phyloP scores from a whole-genome alignment of 352 stramenopile genomes.

The Blastocystis sp. region DNA sequence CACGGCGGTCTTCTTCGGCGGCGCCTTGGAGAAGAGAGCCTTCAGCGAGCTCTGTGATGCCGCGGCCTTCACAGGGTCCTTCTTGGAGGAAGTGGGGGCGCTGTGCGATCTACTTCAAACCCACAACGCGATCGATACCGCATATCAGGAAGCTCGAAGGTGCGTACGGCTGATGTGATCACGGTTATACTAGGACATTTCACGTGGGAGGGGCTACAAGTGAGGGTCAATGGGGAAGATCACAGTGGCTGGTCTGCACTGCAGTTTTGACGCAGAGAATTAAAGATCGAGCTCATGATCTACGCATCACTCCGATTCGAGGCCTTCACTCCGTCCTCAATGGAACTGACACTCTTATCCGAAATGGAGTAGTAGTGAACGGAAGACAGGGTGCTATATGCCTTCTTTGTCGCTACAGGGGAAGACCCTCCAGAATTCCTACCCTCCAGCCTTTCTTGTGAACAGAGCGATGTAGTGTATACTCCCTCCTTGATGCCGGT shows the following conservation, averaged over 20 bases:
- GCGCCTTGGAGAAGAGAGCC: slow-evolving; percentile 24
- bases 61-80: neutral
- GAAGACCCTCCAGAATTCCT: neutral
- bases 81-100: neutral
- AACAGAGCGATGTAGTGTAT: slow-evolving; percentile 35
- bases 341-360: neutral
- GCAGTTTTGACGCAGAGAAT: neutral
- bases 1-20: slow-evolving; percentile 2
- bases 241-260: neutral
- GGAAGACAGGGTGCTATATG: slow-evolving; percentile 8
- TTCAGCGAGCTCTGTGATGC: slow-evolving; percentile 3
- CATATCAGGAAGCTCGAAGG: neutral
- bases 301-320: neutral
- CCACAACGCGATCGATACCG: neutral
- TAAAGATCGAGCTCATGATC: slow-evolving; percentile 50
- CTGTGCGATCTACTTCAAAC: slow-evolving; percentile 7
- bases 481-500: slow-evolving; percentile 16
- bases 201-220: slow-evolving; percentile 39
- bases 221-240: neutral
- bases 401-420: neutral
- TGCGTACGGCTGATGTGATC: neutral
- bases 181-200: slow-evolving; percentile 11
- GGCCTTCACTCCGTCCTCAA: slow-evolving; percentile 24
- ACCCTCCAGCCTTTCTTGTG: slow-evolving; percentile 20
- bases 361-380: slow-evolving; percentile 61